These are phyloP conservation scores for Flueggea neowawraea DNA, from an alignment of 441 rosid genomes.

Conservation along the genomic window DNA sequence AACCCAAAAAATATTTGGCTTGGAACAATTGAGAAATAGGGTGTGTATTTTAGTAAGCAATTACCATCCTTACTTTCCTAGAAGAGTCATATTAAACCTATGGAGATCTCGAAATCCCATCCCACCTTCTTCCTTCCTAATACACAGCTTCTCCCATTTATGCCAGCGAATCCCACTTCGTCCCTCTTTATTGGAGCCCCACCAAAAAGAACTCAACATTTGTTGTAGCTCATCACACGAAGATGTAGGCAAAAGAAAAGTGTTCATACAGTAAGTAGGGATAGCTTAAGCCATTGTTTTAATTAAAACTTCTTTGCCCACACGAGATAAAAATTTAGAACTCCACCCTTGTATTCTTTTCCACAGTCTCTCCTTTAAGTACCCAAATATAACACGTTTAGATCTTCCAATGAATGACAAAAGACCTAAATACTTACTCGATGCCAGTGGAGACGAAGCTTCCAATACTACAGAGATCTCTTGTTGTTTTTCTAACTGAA, in stretches of 20 bases:
- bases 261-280: background rate
- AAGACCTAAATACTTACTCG: no score
- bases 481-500: background rate
- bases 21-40: no score
- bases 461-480: background rate
- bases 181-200: no score
- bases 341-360: background rate
- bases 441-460: background rate
- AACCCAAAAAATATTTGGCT: no score
- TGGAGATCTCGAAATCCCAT: background rate
- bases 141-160: background rate
- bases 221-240: background rate
- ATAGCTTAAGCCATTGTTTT: background rate
- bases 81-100: background rate
- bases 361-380: no score
- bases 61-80: background rate
- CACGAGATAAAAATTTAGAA: no score
- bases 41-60: no score
- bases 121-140: background rate
- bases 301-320: background rate
- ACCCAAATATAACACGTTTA: background rate
- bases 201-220: background rate
- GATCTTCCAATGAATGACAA: background rate
- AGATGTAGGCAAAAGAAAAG: background rate
- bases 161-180: no score